Base-by-base conservation (phyloP, 176 grass and related monocot genomes). In the Oryza glumipatula region DNA sequence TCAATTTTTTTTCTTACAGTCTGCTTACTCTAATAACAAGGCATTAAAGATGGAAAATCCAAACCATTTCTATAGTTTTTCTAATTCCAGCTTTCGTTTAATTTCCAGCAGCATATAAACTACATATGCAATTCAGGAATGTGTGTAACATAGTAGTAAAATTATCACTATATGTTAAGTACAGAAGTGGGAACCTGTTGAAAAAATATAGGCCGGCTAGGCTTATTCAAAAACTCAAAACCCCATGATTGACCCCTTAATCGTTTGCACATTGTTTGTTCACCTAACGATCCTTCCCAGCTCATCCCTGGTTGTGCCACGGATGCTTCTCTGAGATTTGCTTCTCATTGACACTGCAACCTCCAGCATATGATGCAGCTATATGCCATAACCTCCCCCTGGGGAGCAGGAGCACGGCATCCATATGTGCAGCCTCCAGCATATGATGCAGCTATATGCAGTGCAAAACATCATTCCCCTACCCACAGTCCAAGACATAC, bases 401-500 rank as follows among this genome's bases (percentile, higher is more conserved):
- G 6, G 33, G 33, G 6, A 85, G 38, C 38, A 39, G 38, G 38
- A 7, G 79, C 69, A 74, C 61, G 33, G 39, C 26, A 70, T 68
- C 61, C 76, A 75, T 75, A 28, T 9, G 58, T 79, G 28, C 28
- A 28, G 28, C 28, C 28, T 28, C 28, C 28, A 28, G 28, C 28
- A 28, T 28, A 28, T 28, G 28, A 28, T 28, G 28, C 28, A 35
- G 33, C 33, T 39, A 58, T 21, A 17, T 21, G 54, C 54, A 58
- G 5, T 76, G 39, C 65, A 85, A 28, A 70, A 9, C 28, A 68
- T 65, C 48, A 39, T 39, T 39, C 60, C 78, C 88, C 84, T 75
- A 79, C 61, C 74, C 22, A 80, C 84, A 87, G 47, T 83, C 65
- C 75, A 87, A 80, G 69, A 52, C 76, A 83, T 23, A 80, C 45